phyloP scores from a whole-genome alignment of 768 basidiomycete species.

The Boletus rubroflammeus region DNA sequence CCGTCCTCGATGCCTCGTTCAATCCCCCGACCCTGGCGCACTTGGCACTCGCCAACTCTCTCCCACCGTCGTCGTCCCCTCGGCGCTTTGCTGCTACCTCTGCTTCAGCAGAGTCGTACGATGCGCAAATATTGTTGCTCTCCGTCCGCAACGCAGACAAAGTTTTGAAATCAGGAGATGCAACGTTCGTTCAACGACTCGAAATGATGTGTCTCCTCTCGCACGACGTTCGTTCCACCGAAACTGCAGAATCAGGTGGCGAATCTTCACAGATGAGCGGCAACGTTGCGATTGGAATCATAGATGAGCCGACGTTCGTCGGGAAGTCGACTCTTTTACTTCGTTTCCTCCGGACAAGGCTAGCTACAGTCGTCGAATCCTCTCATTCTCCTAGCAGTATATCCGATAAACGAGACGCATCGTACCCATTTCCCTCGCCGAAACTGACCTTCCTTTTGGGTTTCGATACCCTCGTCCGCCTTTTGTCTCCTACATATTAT shows the following conservation, averaged over 20 bases:
- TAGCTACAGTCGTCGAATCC: conserved; percentile 8
- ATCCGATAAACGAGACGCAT: conserved; percentile 8
- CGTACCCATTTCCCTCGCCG: conserved; percentile 18
- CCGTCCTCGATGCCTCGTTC: conserved; percentile 88
- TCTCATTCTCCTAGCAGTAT: background rate
- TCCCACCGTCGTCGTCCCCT: conserved; percentile 21
- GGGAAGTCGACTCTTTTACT: conserved; percentile 67
- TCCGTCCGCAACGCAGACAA: conserved; percentile 91
- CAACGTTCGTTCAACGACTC: conserved; percentile 70
- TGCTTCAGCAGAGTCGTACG: conserved; percentile 38
- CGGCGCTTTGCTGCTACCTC: background rate
- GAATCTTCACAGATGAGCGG: conserved; percentile 2
- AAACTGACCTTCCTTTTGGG: conserved; percentile 75
- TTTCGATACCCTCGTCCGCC: conserved; percentile 78
- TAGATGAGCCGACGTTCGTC: conserved; percentile 87
- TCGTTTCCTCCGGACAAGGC: conserved; percentile 40
- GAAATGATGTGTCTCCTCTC: conserved; percentile 84
- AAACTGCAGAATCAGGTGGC: background rate
- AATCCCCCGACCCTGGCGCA: conserved; percentile 91
- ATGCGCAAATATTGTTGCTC: conserved; percentile 74
- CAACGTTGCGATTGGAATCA: conserved; percentile 75
- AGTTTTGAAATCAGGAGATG: conserved; percentile 61
- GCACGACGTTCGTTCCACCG: conserved; percentile 34
- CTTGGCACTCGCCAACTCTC: conserved; percentile 62
- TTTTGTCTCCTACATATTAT: conserved; percentile 78